A percentile compares a stretch with the other conserved stretches of the same genome.
Conservation (phyloP, 371 early-diverging fungal genomes). For the Mortierella sp. region DNA sequence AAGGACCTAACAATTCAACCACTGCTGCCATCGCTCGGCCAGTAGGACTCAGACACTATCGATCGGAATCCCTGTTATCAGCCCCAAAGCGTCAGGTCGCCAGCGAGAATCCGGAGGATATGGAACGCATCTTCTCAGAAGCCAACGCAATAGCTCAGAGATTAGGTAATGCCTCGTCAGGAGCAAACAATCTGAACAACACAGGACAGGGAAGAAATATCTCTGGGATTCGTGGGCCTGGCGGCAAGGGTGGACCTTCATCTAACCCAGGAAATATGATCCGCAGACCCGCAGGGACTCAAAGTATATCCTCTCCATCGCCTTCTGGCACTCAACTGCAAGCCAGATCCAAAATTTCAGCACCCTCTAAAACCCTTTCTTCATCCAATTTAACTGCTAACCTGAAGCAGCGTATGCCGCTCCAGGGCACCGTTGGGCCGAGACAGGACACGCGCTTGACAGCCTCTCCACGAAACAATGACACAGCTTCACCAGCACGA, state of each 20-base stretch:
- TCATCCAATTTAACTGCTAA: not conserved
- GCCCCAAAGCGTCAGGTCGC: conserved; percentile 6
- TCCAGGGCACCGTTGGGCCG: not conserved
- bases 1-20: not conserved
- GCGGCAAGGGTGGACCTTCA: conserved; percentile 1
- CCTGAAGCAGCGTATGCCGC: conserved; percentile 14
- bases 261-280: conserved; percentile 1
- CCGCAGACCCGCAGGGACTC: conserved; percentile 4
- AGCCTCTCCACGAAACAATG: not conserved
- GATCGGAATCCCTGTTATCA: conserved; percentile 16
- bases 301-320: not conserved
- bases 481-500: conserved; percentile 9
- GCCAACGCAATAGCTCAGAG: conserved; percentile 26
- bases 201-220: conserved; percentile 1
- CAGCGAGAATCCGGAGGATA: conserved; percentile 14
- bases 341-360: conserved; percentile 15
- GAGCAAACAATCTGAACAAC: not conserved
- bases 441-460: conserved; percentile 3
- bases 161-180: conserved; percentile 7
- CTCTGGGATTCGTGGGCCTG: conserved; percentile 11
- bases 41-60: conserved; percentile 17
- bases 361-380: conserved; percentile 8
- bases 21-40: not conserved
- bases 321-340: not conserved
- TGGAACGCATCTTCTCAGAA: conserved; percentile 26